Percentiles rank a stretch among this genome's conserved stretches.
These are phyloP conservation scores for Oxyria digyna DNA, from an alignment of 148 eudicot genomes.

Conservation along the genomic window DNA sequence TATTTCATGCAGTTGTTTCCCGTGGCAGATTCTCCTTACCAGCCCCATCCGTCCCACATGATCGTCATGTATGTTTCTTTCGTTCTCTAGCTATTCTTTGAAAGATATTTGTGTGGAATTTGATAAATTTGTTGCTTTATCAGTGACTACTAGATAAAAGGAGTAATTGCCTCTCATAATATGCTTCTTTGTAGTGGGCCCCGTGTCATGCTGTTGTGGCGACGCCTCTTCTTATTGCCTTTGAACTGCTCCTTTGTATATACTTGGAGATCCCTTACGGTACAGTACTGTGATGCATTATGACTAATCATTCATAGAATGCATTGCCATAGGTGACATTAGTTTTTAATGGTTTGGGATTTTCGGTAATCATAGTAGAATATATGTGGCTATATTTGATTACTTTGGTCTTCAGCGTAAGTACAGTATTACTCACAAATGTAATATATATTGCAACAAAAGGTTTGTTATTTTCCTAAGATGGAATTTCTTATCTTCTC, in stretches of 20 bases:
- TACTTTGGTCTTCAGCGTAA: neutral
- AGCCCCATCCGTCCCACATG: constrained; percentile 93
- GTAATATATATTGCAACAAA: neutral
- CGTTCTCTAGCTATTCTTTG: neutral
- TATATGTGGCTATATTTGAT: neutral
- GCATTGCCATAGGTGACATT: neutral
- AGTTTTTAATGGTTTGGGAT: neutral
- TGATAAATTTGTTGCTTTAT: neutral
- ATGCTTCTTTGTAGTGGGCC: constrained; percentile 59
- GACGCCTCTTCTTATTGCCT: constrained; percentile 77
- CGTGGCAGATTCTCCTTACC: constrained; percentile 99
- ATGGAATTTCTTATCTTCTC: neutral
- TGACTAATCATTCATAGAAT: neutral
- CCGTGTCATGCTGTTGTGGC: constrained; percentile 95
- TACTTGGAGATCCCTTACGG: constrained; percentile 49
- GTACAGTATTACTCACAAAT: neutral
- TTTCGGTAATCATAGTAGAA: neutral
- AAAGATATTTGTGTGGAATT: neutral
- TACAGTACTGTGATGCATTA: constrained; percentile 19
- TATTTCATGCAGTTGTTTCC: constrained; percentile 82
- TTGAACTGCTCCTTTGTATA: constrained; percentile 86
- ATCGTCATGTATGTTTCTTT: constrained; percentile 52
- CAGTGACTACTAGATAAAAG: neutral
- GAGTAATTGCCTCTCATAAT: neutral
- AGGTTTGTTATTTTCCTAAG: neutral